Conservation (phyloP, 495 filamentous ascomycete species). For the Xylaria scruposa region DNA sequence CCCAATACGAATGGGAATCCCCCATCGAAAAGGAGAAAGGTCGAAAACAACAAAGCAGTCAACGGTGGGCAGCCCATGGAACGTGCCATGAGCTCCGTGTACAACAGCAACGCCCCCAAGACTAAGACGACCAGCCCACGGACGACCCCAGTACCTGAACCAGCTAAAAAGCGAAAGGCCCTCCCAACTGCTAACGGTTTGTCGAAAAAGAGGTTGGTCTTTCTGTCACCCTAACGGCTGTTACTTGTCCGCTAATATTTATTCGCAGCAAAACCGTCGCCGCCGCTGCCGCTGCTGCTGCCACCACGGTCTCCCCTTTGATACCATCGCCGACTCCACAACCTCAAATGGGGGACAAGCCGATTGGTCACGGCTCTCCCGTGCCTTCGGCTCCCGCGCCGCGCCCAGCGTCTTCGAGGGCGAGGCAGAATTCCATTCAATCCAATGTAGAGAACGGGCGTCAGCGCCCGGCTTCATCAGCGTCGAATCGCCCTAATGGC, state of each 20-base stretch:
- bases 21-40: slow-evolving; percentile 76
- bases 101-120: slow-evolving; percentile 57
- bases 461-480: slow-evolving; percentile 65
- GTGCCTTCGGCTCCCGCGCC: slow-evolving; percentile 45
- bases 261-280: slow-evolving; percentile 35
- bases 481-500: slow-evolving; percentile 59
- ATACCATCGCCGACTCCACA: slow-evolving; percentile 64
- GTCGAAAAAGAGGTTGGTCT: slow-evolving; percentile 73
- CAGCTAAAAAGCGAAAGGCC: slow-evolving; percentile 70
- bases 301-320: slow-evolving; percentile 65
- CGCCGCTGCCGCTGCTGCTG: neutral
- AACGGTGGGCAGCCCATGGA: slow-evolving; percentile 67
- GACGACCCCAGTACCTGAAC: slow-evolving; percentile 67
- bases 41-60: slow-evolving; percentile 66
- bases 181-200: slow-evolving; percentile 66
- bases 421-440: slow-evolving; percentile 70
- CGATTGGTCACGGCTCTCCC: slow-evolving; percentile 49
- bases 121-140: slow-evolving; percentile 63
- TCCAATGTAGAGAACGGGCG: slow-evolving; percentile 58
- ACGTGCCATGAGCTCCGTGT: slow-evolving; percentile 69
- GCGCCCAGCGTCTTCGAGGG: slow-evolving; percentile 69
- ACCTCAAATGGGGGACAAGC: slow-evolving; percentile 44
- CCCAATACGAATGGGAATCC: slow-evolving; percentile 52
- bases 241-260: slow-evolving; percentile 26
- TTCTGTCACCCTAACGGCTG: neutral